A percentile compares a stretch with the other conserved stretches of the same genome.
These are phyloP conservation scores for Chlamydomonas reinhardtii DNA, from an alignment of 163 green algal genomes.

Conservation along the genomic window DNA sequence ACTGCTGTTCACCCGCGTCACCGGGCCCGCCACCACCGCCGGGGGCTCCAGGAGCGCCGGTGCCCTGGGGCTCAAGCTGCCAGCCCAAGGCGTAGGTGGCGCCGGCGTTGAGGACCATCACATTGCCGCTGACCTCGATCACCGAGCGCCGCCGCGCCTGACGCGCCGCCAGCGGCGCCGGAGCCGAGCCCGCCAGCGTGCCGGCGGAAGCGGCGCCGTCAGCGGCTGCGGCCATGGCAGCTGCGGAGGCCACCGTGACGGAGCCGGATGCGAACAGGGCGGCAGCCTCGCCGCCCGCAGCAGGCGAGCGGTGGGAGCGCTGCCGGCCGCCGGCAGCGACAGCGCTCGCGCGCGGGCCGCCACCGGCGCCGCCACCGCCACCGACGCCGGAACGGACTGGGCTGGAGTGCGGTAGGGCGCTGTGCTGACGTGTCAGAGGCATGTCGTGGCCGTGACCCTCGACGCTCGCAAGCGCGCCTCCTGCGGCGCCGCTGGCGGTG, in stretches of 20 bases:
- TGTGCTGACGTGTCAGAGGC: too few species aligned
- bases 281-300: too few species aligned
- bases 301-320: background rate
- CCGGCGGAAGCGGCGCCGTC: background rate
- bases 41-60: too few species aligned
- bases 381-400: background rate
- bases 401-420: background rate
- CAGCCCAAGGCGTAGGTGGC: background rate
- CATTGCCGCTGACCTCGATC: conserved; percentile 40
- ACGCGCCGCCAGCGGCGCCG: background rate
- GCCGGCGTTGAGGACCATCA: conserved; percentile 16
- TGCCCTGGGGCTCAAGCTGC: background rate
- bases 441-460: too few species aligned
- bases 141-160: conserved; percentile 19
- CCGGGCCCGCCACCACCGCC: too few species aligned
- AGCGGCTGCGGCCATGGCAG: background rate
- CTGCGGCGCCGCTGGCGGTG: too few species aligned
- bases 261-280: too few species aligned
- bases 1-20: too few species aligned
- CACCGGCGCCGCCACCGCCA: background rate
- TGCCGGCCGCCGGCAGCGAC: background rate
- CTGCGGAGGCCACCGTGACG: too few species aligned
- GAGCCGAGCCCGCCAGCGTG: background rate
- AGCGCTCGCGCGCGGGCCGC: too few species aligned
- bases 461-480: too few species aligned